Evolutionary conservation across 73 alveolate species (phyloP).

Genomic region (Paramecium sexaurelia): DNA sequence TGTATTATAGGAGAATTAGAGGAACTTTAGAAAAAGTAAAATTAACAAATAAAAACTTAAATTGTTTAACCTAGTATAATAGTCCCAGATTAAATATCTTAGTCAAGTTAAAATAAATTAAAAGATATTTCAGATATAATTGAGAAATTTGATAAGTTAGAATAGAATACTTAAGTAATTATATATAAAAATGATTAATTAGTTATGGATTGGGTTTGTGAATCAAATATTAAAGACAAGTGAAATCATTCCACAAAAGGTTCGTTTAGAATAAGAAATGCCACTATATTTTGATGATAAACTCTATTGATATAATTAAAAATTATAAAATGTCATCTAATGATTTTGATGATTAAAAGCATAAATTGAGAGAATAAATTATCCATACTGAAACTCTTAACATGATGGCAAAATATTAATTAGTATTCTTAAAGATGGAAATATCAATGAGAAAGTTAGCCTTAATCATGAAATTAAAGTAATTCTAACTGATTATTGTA

Average conservation of each 20-base stretch:
- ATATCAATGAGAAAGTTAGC: conserved; percentile 56
- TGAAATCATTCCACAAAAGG: not conserved
- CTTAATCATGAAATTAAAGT: conserved; percentile 41
- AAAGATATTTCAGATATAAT: not conserved
- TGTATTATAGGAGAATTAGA: not conserved
- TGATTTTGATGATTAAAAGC: not conserved
- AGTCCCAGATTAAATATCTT: not conserved
- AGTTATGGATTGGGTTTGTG: not conserved
- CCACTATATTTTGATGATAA: not conserved
- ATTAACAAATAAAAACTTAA: not conserved
- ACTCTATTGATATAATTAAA: not conserved
- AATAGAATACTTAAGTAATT: not conserved
- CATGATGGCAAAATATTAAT: conserved; percentile 79
- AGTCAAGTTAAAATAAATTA: not conserved
- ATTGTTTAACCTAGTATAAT: not conserved
- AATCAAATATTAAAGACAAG: not conserved
- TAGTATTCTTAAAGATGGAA: conserved; percentile 74
- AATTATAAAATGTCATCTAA: conserved; percentile 22
- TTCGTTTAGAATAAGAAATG: conserved; percentile 9
- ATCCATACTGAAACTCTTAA: conserved; percentile 74
- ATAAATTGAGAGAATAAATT: conserved; percentile 57
- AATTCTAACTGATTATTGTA: not conserved
- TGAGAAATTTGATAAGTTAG: not conserved
- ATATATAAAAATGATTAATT: not conserved
- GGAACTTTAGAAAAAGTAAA: not conserved